phyloP scores from a whole-genome alignment of 148 eudicot genomes.

The Polygonum aviculare region DNA sequence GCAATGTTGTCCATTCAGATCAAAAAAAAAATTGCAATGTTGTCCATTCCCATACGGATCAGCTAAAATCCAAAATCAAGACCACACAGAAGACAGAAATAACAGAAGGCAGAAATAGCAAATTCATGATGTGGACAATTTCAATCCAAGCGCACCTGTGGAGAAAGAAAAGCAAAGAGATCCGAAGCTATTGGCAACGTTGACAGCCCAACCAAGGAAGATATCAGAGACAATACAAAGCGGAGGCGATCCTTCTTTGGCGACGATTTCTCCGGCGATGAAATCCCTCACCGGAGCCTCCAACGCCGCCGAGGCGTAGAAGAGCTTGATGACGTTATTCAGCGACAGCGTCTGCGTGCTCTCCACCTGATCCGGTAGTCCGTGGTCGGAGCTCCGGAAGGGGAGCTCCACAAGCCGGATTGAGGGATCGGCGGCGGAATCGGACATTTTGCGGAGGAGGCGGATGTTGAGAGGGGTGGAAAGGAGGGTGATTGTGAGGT shows the following conservation, averaged over 20 bases:
- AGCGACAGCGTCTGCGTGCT: slow-evolving; percentile 37
- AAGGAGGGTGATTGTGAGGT: slow-evolving; percentile 37
- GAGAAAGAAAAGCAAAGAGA: slow-evolving; percentile 42
- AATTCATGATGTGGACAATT: not conserved
- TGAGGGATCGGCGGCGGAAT: not conserved
- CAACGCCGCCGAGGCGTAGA: slow-evolving; percentile 31
- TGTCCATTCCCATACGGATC: not conserved
- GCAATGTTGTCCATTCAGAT: no score
- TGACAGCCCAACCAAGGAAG: slow-evolving; percentile 59
- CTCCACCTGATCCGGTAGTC: slow-evolving; percentile 40
- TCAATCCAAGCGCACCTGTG: slow-evolving; percentile 15
- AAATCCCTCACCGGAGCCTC: slow-evolving; percentile 19
- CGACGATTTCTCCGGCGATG: slow-evolving; percentile 16
- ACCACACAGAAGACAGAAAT: not conserved
- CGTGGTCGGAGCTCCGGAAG: slow-evolving; percentile 30
- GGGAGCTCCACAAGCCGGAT: slow-evolving; percentile 29
- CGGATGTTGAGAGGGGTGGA: slow-evolving; percentile 39
- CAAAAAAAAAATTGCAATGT: no score
- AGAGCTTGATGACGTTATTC: slow-evolving; percentile 21
- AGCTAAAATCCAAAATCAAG: not conserved
- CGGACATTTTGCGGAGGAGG: slow-evolving; percentile 8
- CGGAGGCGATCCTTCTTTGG: slow-evolving; percentile 29
- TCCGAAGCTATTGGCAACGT: slow-evolving; percentile 31
- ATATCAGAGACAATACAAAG: slow-evolving; percentile 50
- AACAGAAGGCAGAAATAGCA: not conserved